A percentile compares a stretch with the other conserved stretches of the same genome.
Conservation (phyloP, 192 early-diverging fungal species). For the Ambispora gerdemannii region DNA sequence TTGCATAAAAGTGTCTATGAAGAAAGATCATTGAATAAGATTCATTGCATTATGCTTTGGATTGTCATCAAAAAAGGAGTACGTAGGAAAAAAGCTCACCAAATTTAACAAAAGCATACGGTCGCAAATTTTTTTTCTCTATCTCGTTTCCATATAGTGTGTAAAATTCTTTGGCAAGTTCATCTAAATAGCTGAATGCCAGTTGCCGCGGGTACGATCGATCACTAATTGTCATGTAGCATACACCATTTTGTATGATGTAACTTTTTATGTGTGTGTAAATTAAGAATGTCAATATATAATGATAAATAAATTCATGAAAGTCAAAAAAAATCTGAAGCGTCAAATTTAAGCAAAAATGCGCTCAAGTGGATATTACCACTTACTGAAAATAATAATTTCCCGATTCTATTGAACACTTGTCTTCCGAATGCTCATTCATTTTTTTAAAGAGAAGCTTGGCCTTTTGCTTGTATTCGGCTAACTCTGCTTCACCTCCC, state of each 20-base stretch:
- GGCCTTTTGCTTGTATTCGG: constrained; percentile 91
- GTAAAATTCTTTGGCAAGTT: constrained; percentile 91
- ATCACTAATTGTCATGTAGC: constrained; percentile 94
- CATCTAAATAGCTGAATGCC: constrained; percentile 94
- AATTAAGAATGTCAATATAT: background rate
- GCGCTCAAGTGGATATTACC: background rate
- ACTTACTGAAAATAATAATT: constrained; percentile 84
- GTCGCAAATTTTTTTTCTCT: constrained; percentile 74
- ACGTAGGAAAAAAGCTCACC: constrained; percentile 47
- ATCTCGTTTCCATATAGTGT: constrained; percentile 90
- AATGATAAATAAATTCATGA: background rate
- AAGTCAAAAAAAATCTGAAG: too few relatives aligned
- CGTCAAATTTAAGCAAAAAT: background rate
- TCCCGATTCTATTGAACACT: constrained; percentile 94
- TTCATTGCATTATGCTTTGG: background rate
- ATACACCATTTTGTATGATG: constrained; percentile 89
- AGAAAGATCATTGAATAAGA: background rate
- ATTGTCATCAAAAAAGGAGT: constrained; percentile 1
- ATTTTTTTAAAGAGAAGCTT: constrained; percentile 91
- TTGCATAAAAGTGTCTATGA: constrained; percentile 93
- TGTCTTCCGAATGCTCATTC: constrained; percentile 76
- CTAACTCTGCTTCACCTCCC: constrained; percentile 75
- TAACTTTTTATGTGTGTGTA: constrained; percentile 54
- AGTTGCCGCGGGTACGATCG: constrained; percentile 86
- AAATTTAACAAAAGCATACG: constrained; percentile 98